Conservation (phyloP, 345 rosid genomes). For the Euphorbia lathyris region DNA sequence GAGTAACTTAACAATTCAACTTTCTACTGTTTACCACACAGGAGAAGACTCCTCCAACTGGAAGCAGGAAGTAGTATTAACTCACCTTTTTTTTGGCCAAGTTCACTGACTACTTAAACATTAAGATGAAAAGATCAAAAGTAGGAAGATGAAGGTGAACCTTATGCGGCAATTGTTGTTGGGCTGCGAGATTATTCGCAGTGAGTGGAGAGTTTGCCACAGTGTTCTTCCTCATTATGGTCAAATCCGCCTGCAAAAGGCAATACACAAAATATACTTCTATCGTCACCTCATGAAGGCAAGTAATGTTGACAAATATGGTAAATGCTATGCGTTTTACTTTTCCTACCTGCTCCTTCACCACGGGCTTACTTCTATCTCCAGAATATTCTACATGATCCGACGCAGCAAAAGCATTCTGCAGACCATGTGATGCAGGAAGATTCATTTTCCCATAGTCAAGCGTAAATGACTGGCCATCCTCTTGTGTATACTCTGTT, state of each 20-base stretch:
- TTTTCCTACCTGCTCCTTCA: conserved; percentile 54
- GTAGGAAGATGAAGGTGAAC: conserved; percentile 16
- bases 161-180: conserved; percentile 32
- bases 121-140: conserved; percentile 5
- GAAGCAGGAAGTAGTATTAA: not conserved
- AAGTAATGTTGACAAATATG: conserved; percentile 6
- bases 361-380: conserved; percentile 25
- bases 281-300: conserved; percentile 4
- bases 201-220: conserved; percentile 23
- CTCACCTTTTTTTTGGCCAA: not conserved
- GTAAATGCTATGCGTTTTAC: not conserved
- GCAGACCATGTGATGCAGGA: conserved; percentile 39
- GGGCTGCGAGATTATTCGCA: conserved; percentile 24
- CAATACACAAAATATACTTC: not conserved
- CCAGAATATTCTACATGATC: conserved; percentile 37
- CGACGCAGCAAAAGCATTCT: conserved; percentile 22
- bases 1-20: conserved; percentile 6
- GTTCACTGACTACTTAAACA: not conserved
- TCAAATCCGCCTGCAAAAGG: conserved; percentile 33
- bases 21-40: not conserved
- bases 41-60: not conserved
- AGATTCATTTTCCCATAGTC: conserved; percentile 38
- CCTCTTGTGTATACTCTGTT: conserved; percentile 51
- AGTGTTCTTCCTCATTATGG: conserved; percentile 22
- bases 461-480: conserved; percentile 39